Conservation (phyloP, 176 grass and related monocot species). For the Avena sativa region DNA sequence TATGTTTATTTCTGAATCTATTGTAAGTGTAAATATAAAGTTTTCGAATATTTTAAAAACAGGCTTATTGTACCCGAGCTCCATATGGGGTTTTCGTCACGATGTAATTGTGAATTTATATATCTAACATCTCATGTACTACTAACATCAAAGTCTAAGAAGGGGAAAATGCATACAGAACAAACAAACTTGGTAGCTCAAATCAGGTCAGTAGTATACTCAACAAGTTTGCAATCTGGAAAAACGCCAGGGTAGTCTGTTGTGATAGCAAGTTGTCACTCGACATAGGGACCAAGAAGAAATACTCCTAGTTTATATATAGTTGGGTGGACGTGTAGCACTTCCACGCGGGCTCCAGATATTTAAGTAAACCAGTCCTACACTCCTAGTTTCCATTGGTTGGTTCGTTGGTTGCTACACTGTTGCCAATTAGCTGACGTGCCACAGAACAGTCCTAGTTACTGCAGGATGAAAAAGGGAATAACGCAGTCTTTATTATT, state of each 20-base stretch:
- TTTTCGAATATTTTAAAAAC: not conserved
- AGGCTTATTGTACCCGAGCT: not conserved
- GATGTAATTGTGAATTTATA: constrained; percentile 11
- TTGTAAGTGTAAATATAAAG: not conserved
- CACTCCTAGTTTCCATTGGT: not conserved
- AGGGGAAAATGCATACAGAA: constrained; percentile 18
- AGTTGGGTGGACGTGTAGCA: not conserved
- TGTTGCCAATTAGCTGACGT: not conserved
- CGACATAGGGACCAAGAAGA: not conserved
- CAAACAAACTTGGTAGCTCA: not conserved
- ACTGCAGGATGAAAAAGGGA: constrained; percentile 3
- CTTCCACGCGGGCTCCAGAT: not conserved
- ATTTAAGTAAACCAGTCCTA: not conserved
- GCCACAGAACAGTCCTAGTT: constrained; percentile 25
- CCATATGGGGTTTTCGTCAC: not conserved
- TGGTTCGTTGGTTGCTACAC: not conserved
- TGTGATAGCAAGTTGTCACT: constrained; percentile 7
- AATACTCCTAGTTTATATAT: not conserved
- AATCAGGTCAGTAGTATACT: constrained; percentile 24
- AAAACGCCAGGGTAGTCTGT: not conserved
- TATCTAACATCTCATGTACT: not conserved
- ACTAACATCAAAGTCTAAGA: constrained; percentile 23
- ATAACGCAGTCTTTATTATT: constrained; percentile 23
- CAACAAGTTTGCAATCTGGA: constrained; percentile 20
- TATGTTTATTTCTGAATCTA: not conserved